Base-by-base conservation (phyloP, 805 yeast genomes). In the Diddensiella transvaalensis region DNA sequence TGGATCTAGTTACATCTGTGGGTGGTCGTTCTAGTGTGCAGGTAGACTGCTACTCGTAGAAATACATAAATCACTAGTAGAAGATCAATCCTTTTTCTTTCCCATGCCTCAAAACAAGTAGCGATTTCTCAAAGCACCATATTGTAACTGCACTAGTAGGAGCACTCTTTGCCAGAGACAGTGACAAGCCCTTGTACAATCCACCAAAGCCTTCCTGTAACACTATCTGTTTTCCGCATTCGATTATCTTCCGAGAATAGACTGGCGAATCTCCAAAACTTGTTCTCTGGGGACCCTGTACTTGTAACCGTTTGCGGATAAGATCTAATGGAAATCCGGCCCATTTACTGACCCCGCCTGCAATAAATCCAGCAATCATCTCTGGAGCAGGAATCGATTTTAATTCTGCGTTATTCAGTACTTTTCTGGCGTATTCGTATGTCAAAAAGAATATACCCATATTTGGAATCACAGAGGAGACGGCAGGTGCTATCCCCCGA, bases 261-360 rank as follows among this genome's bases (percentile, higher is more conserved):
- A 42, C 36, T 18, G 59, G 57, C 39, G 62, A 26, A 40, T 50
- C 51, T 52, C 67, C 38, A 38, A 51, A 37, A 22, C 42, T 38
- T 3, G 46, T n/a, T 57, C 64, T 50, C 36, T 56, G 55, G 42
- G 69, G 57, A 8, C 70, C 72, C 43, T 71, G 75, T 6, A 90
- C 79, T 63, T 91, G 97, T 39, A 85, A 66, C 33, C 96, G 70
- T 59, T 88, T 81, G 19, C 96, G 72, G 2, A 90, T 62, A 0
- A 95, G 79, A 63, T 93, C 99, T 39, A 93, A 63, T 0, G 99
- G 99, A 65, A 87, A 93, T 0, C 87, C 82, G 0, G 80, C 54
- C 0, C 81, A 76, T 63, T 93, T 93, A 10, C 95, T 77, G 2
- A 79, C 55, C 0, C 80, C 71, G 0, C 97, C 98, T 0, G 96